Base-by-base conservation (phyloP, 139 green algal genomes). In the Chlamydomonas sphaeroides region DNA sequence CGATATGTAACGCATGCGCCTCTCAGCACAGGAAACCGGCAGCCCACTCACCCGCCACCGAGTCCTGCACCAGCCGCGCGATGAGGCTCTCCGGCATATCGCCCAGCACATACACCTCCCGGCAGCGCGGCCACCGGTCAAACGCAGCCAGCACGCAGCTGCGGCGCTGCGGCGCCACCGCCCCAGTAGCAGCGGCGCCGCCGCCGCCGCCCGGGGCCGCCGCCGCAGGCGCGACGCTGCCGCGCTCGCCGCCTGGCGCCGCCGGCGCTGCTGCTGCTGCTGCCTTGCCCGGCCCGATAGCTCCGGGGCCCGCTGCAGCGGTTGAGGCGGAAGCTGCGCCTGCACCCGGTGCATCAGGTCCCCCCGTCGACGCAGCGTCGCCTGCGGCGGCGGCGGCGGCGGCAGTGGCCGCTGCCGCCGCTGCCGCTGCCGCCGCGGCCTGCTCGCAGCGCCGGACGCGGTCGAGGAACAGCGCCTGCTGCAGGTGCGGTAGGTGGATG, bases 11-110 rank as follows among this genome's bases (percentile, higher is more conserved):
- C n/a, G n/a, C n/a, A n/a, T n/a, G n/a, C n/a, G n/a, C n/a, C n/a
- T n/a, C n/a, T n/a, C n/a, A n/a, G n/a, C n/a, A n/a, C n/a, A n/a
- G n/a, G n/a, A n/a, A n/a, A n/a, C n/a, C n/a, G n/a, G n/a, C n/a
- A n/a, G n/a, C n/a, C n/a, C n/a, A n/a, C n/a, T n/a, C n/a, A n/a
- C n/a, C n/a, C n/a, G 72, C 72, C 0, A 80, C 28, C 1, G 72
- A 56, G 38, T 80, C 72, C 57, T 80, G 72, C 36, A 80, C 72
- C 56, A 80, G 56, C 10, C 72, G 36, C 11, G 72, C 30, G 0
- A 80, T 57, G 26, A 33, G 41, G 72, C 56, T 41, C n/a, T 80
- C 72, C 0, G 72, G 72, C 53, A 68, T 41, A 38, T 80, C 72
- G 10, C 72, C 72, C 14, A 80, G 38, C 21, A 68, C 36, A 30